Conservation (phyloP, 2,329 filamentous ascomycete genomes). For the Colletotrichum endophyticum region DNA sequence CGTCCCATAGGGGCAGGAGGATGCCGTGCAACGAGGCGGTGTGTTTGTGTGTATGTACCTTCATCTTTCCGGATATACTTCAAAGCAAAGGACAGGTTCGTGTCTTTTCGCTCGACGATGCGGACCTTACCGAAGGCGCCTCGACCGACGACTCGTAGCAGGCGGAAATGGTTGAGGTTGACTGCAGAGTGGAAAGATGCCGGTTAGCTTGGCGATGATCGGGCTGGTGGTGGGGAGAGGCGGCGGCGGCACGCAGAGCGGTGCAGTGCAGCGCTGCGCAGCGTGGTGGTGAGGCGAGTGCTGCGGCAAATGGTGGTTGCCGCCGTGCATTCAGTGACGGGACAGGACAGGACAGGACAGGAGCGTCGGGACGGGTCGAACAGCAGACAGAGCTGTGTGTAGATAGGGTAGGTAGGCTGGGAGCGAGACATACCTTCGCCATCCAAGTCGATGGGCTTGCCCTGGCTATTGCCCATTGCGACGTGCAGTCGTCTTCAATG, state of each 20-base stretch:
- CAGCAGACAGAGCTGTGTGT: neutral
- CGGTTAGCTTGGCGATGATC: conserved; percentile 12
- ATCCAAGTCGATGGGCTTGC: conserved; percentile 89
- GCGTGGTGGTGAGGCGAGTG: neutral
- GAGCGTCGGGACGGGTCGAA: neutral
- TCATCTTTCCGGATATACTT: conserved; percentile 99
- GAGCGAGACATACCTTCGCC: conserved; percentile 76
- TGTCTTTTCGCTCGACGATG: conserved; percentile 98
- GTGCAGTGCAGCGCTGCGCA: neutral
- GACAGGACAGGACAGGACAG: neutral
- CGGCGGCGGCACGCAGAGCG: neutral
- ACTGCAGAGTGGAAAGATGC: conserved; percentile 55
- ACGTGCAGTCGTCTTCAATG: conserved; percentile 22
- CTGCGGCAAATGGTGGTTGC: neutral
- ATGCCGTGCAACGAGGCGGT: neutral
- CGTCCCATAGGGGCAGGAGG: neutral
- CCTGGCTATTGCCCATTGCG: conserved; percentile 90
- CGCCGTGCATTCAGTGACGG: neutral
- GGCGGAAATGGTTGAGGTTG: conserved; percentile 95
- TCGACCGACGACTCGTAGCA: conserved; percentile 94
- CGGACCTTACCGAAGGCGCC: conserved; percentile 98
- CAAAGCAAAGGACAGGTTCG: conserved; percentile 88
- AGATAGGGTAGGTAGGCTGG: neutral
- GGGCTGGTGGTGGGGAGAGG: neutral
- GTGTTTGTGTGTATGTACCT: conserved; percentile 57